Percentiles rank a stretch among this genome's conserved stretches.
Conservation (phyloP, 805 yeast species). For the Nakazawaea siamensis region DNA sequence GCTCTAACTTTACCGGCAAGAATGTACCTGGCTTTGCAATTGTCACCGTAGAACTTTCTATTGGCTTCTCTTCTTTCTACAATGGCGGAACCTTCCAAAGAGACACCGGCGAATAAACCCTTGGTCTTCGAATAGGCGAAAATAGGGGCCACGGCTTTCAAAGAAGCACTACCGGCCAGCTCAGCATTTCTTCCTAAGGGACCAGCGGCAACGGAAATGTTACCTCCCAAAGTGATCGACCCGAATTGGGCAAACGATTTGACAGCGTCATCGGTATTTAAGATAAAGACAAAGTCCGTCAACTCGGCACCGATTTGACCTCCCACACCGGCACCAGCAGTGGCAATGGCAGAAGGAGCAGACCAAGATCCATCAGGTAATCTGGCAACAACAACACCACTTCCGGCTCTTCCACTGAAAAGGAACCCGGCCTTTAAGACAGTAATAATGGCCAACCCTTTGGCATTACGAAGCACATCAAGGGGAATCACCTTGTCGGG, state of each 20-base stretch:
- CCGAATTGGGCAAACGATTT: conserved; percentile 92
- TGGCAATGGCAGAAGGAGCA: conserved; percentile 89
- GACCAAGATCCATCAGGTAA: conserved; percentile 96
- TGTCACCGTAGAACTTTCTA: conserved; percentile 85
- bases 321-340: conserved; percentile 99
- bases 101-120: conserved; percentile 95
- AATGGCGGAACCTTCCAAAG: conserved; percentile 92
- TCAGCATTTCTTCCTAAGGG: conserved; percentile 97
- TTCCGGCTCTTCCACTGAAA: conserved; percentile 95
- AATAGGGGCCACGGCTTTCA: conserved; percentile 80
- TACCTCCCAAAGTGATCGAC: conserved; percentile 91
- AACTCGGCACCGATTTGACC: conserved; percentile 96
- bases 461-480: conserved; percentile 75
- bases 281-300: conserved; percentile 91
- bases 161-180: conserved; percentile 91
- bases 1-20: conserved; percentile 84
- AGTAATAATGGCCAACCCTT: conserved; percentile 86
- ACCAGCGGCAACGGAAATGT: conserved; percentile 93
- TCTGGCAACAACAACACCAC: conserved; percentile 91
- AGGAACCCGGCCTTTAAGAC: conserved; percentile 96
- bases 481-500: conserved; percentile 90
- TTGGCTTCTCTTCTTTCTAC: conserved; percentile 97
- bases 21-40: conserved; percentile 81
- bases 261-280: conserved; percentile 83
- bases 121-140: conserved; percentile 93